Base-by-base conservation (phyloP, 257 asterid genomes). In the Striga asiatica region DNA sequence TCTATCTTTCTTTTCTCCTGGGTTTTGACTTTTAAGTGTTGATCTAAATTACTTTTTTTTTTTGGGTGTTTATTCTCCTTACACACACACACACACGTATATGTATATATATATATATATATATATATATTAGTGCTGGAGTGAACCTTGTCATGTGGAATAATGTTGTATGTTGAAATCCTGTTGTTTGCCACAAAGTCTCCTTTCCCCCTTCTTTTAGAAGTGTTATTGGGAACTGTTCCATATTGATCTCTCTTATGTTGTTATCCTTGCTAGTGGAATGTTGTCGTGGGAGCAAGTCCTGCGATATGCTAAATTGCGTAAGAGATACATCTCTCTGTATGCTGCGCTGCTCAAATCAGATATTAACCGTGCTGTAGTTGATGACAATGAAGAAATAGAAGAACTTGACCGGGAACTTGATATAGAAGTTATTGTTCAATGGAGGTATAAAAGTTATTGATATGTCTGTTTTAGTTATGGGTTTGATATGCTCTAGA, bases 221-320 rank as follows among this genome's bases (percentile, higher is more conserved):
- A 21, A 35, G 12, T 12, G n/a, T 37, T 35, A 25, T 31, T 21
- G 24, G 31, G 57, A 48, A 70, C 42, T 61, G 47, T 58, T n/a
- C 48, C 23, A 42, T 29, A 50, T 43, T 64, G 20, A 34, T 32
- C 19, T 35, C 32, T 24, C 23, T 42, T 38, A 18, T 50, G 46
- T 65, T 72, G 32, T 71, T 57, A 65, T 71, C 28, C 22, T 66
- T 60, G 56, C 56, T 77, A 91, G 98, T 73, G 98, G 98, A 47
- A 91, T 72, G 63, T 24, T 84, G 76, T 81, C 95, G 16, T 91
- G 98, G 98, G 95, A 87, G 72, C 98, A 87, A 68, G 94, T 91
- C 72, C 63, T 91, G 66, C 75, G 76, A 31, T 75, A 87, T 65
- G 76, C 95, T 55, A 73, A 78, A 35, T 73, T 87, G 61, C 95